Conservation (phyloP, 495 filamentous ascomycete species). For the Bacidia gigantensis region DNA sequence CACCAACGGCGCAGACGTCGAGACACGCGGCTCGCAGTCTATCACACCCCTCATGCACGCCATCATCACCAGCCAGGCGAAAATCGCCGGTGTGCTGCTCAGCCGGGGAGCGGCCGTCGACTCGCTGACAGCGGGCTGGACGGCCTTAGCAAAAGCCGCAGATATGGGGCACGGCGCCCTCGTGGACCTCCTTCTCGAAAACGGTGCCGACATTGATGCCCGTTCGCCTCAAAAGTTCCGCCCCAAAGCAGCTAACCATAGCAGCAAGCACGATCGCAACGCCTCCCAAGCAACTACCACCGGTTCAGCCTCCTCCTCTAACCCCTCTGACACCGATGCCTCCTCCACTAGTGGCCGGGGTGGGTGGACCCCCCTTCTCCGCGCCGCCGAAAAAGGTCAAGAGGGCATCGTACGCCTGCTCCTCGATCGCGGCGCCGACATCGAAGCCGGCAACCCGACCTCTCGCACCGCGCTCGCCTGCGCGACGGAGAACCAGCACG, state of each 20-base stretch:
- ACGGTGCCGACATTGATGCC: conserved; percentile 14
- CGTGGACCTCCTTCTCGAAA: conserved; percentile 8
- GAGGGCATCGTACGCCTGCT: conserved; percentile 11
- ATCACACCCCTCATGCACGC: conserved; percentile 17
- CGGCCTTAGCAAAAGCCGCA: conserved; percentile 13
- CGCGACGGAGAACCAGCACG: conserved; percentile 9
- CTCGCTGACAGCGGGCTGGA: conserved; percentile 12
- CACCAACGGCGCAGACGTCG: conserved; percentile 10
- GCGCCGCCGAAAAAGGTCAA: conserved; percentile 13
- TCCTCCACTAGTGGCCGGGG: neutral
- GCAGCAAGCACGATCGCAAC: neutral
- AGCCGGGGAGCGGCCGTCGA: conserved; percentile 15
- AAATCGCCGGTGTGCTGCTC: conserved; percentile 14
- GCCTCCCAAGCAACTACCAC: neutral
- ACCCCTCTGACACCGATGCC: neutral
- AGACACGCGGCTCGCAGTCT: conserved; percentile 10
- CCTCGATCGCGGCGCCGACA: conserved; percentile 10
- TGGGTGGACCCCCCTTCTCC: conserved; percentile 16
- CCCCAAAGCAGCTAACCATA: neutral
- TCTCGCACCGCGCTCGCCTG: conserved; percentile 11
- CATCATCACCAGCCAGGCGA: conserved; percentile 10
- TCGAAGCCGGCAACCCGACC: conserved; percentile 14
- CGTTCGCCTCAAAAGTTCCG: conserved; percentile 9
- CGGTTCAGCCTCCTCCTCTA: neutral
- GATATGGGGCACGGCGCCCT: conserved; percentile 10